Conservation (phyloP, 371 early-diverging fungal genomes). For the Rhizomucor pusillus region DNA sequence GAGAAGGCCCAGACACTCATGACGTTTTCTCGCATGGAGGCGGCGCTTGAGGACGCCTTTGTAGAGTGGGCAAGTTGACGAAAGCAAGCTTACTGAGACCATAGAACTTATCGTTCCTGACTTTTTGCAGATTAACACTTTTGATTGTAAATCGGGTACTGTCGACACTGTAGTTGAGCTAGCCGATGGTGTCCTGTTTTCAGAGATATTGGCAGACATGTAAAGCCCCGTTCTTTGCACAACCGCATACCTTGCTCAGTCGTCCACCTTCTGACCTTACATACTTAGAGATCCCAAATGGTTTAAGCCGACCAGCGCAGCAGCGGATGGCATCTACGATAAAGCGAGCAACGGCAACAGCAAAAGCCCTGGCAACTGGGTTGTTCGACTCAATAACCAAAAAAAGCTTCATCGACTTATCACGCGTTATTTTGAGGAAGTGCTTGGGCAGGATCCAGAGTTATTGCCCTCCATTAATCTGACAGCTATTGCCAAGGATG, state of each 20-base stretch:
- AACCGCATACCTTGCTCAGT: slow-evolving; percentile 4
- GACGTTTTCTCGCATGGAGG: slow-evolving; percentile 38
- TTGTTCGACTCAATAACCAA: slow-evolving; percentile 84
- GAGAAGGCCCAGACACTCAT: too few relatives aligned
- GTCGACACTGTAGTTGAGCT: slow-evolving; percentile 72
- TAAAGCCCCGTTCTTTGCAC: too few relatives aligned
- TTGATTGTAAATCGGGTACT: slow-evolving; percentile 60
- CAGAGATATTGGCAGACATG: slow-evolving; percentile 83
- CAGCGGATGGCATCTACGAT: slow-evolving; percentile 13
- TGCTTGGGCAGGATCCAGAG: slow-evolving; percentile 65
- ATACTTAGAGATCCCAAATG: slow-evolving; percentile 78
- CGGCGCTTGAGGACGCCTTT: slow-evolving; percentile 52
- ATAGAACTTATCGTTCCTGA: neutral
- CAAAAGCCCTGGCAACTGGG: slow-evolving; percentile 72
- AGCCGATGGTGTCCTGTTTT: slow-evolving; percentile 76
- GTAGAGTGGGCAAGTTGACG: slow-evolving; percentile 50
- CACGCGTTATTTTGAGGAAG: slow-evolving; percentile 85
- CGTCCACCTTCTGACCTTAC: neutral
- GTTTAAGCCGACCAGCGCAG: slow-evolving; percentile 71
- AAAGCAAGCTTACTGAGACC: neutral
- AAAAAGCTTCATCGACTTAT: slow-evolving; percentile 86
- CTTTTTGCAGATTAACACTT: slow-evolving; percentile 66
- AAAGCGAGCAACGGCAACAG: slow-evolving; percentile 30
- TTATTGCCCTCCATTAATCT: slow-evolving; percentile 63
- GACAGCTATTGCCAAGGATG: slow-evolving; percentile 82